Conservation (phyloP, 2,329 filamentous ascomycete species). For the Colletotrichum noveboracense region DNA sequence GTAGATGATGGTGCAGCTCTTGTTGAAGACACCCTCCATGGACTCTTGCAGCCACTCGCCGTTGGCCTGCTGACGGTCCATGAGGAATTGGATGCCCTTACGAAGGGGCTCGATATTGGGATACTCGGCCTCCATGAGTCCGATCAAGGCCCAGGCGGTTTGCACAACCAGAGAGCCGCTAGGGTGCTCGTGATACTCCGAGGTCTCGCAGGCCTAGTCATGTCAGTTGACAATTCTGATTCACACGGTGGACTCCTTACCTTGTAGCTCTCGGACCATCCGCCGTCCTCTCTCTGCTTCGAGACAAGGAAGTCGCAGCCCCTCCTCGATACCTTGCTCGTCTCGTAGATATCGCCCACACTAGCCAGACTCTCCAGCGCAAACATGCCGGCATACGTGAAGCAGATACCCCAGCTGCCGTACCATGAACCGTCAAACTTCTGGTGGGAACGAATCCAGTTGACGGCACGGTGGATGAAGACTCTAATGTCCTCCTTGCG, state of each 20-base stretch:
- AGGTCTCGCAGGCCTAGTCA: conserved; percentile 74
- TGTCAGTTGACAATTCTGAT: conserved; percentile 6
- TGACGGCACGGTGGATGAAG: conserved; percentile 76
- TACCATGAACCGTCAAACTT: conserved; percentile 92
- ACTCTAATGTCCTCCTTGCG: conserved; percentile 74
- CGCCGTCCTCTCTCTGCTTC: conserved; percentile 86
- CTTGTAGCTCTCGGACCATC: conserved; percentile 95
- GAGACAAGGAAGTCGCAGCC: conserved; percentile 87
- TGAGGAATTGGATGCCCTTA: conserved; percentile 79
- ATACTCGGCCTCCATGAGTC: conserved; percentile 81
- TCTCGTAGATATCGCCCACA: conserved; percentile 82
- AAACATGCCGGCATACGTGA: conserved; percentile 97
- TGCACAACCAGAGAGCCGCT: conserved; percentile 88
- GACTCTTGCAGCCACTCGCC: conserved; percentile 96
- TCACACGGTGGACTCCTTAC: conserved; percentile 39
- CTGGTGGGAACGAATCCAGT: conserved; percentile 84
- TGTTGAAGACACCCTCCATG: conserved; percentile 98
- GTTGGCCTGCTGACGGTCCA: conserved; percentile 83
- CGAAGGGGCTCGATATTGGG: conserved; percentile 75
- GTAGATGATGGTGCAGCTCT: conserved; percentile 98
- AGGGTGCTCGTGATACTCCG: conserved; percentile 75
- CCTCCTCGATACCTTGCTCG: conserved; percentile 70
- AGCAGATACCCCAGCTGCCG: conserved; percentile 97
- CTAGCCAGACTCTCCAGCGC: conserved; percentile 84
- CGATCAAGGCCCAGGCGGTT: conserved; percentile 89